phyloP scores from a whole-genome alignment of 2,329 filamentous ascomycete genomes.

The Clarireedia sp. region DNA sequence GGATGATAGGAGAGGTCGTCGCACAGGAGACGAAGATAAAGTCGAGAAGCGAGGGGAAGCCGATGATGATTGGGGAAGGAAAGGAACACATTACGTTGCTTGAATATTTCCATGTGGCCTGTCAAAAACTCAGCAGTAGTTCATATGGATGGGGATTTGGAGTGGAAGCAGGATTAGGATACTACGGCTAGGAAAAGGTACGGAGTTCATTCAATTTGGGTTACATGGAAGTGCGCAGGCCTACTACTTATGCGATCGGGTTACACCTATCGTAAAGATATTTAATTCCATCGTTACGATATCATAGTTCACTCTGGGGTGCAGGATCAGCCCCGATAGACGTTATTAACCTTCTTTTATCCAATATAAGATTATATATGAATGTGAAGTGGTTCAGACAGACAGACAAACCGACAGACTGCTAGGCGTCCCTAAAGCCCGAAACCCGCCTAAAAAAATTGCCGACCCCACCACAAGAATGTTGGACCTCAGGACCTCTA shows the following conservation, averaged over 20 bases:
- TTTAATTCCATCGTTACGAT: too few relatives aligned
- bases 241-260: too few relatives aligned
- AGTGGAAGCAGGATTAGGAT: too few relatives aligned
- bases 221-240: too few relatives aligned
- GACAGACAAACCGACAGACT: background rate
- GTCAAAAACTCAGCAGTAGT: too few relatives aligned
- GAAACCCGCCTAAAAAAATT: conserved; percentile 2
- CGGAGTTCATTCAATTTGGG: too few relatives aligned
- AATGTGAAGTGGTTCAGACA: background rate
- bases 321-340: too few relatives aligned
- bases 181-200: too few relatives aligned
- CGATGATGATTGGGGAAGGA: background rate
- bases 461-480: conserved; percentile 3
- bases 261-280: too few relatives aligned
- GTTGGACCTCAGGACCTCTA: background rate
- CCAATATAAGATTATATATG: background rate
- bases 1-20: background rate
- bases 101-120: background rate
- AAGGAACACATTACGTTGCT: background rate
- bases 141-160: background rate
- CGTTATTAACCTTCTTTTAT: too few relatives aligned
- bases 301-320: too few relatives aligned
- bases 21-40: background rate
- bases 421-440: background rate
- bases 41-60: background rate